phyloP scores from a whole-genome alignment of 768 basidiomycete species.

The Cystofilobasidium macerans region DNA sequence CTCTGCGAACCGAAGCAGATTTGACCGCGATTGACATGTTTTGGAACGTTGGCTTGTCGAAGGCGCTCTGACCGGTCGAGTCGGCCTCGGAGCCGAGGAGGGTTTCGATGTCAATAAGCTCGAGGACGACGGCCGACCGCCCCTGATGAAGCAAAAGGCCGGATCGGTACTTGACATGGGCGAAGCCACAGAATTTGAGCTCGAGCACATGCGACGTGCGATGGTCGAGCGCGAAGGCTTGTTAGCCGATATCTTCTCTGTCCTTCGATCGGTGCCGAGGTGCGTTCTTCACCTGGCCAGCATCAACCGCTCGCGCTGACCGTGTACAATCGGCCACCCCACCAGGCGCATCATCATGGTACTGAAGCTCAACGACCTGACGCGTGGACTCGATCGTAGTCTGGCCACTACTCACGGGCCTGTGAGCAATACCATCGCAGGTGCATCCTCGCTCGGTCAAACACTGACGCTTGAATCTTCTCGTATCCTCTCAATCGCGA shows the following conservation, averaged over 20 bases:
- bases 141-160: constrained; percentile 12
- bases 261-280: constrained; percentile 67
- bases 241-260: constrained; percentile 71
- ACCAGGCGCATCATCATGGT: constrained; percentile 41
- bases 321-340: constrained; percentile 45
- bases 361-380: constrained; percentile 45
- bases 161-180: constrained; percentile 29
- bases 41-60: background rate
- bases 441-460: no score
- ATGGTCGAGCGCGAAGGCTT: constrained; percentile 69
- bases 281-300: constrained; percentile 39
- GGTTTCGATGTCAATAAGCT: background rate
- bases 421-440: background rate
- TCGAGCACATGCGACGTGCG: constrained; percentile 59
- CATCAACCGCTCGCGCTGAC: constrained; percentile 54
- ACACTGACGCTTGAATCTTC: background rate
- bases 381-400: constrained; percentile 63
- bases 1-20: no score
- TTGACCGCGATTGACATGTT: no score
- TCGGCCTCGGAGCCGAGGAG: constrained; percentile 12
- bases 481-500: background rate
- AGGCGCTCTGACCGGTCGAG: constrained; percentile 23
- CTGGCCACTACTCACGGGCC: constrained; percentile 61
- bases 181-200: constrained; percentile 52
- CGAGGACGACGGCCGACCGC: constrained; percentile 1